A percentile compares a stretch with the other conserved stretches of the same genome.
These are phyloP conservation scores for Kuraishia cidri DNA, from an alignment of 805 yeast genomes.

Conservation along the genomic window DNA sequence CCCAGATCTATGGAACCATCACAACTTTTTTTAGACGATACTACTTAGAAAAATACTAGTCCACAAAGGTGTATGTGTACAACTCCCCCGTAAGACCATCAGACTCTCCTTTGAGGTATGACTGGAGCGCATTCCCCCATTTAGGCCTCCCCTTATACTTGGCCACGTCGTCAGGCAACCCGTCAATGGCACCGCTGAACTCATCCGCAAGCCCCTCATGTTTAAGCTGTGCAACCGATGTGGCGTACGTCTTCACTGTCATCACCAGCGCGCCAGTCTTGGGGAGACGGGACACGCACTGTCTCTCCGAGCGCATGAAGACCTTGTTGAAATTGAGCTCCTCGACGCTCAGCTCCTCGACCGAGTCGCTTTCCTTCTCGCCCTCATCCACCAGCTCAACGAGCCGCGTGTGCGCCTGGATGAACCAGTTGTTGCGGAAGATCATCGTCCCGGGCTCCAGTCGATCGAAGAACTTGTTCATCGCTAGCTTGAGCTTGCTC, in stretches of 20 bases:
- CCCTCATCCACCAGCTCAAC: constrained; percentile 37
- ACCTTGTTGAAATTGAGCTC: constrained; percentile 33
- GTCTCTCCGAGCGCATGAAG: constrained; percentile 55
- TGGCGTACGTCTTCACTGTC: constrained; percentile 46
- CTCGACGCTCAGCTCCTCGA: constrained; percentile 23
- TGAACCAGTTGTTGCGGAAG: constrained; percentile 60
- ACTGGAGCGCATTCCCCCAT: constrained; percentile 62
- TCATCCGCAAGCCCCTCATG: constrained; percentile 29
- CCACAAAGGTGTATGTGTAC: neutral
- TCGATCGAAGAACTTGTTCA: constrained; percentile 59
- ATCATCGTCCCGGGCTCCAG: constrained; percentile 45
- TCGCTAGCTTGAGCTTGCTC: constrained; percentile 44
- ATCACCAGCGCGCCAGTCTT: constrained; percentile 34
- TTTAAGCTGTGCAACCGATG: constrained; percentile 39
- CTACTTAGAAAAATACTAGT: too few species aligned
- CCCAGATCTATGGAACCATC: too few species aligned
- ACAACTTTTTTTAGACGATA: too few species aligned
- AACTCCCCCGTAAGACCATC: constrained; percentile 14
- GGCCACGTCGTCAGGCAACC: constrained; percentile 49
- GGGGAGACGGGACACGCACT: constrained; percentile 44
- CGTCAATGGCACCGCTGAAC: constrained; percentile 53
- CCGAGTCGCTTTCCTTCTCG: constrained; percentile 23
- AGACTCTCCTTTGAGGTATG: constrained; percentile 26
- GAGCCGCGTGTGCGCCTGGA: constrained; percentile 49
- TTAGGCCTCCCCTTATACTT: constrained; percentile 52